A percentile compares a stretch with the other conserved stretches of the same genome.
Evolutionary conservation across 192 early-diverging fungal genomes (phyloP).

Genomic region (Coemansia pectinata): DNA sequence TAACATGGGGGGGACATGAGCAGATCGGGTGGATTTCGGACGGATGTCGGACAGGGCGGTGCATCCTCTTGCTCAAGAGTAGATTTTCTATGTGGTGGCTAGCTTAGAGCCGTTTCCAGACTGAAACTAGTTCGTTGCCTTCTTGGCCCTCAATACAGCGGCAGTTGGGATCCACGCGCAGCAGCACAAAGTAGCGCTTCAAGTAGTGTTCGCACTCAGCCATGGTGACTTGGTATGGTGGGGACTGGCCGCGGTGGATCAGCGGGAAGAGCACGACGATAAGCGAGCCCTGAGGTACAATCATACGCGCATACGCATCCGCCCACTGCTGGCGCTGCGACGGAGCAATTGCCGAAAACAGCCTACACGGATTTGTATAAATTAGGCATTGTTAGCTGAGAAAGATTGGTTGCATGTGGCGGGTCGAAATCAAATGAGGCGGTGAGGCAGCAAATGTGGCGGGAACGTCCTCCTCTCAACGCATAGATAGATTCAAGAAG

Average conservation of each 20-base stretch:
- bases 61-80: not conserved
- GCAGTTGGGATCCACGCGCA: conserved; percentile 49
- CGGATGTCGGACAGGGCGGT: not conserved
- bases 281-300: conserved; percentile 45
- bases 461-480: not conserved
- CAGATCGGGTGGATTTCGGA: not conserved
- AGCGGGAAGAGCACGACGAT: conserved; percentile 48
- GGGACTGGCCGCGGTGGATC: conserved; percentile 32
- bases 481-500: not conserved
- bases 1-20: not conserved
- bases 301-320: conserved; percentile 39
- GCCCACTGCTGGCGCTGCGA: conserved; percentile 49
- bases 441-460: not conserved
- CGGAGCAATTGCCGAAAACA: conserved; percentile 46
- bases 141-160: conserved; percentile 43
- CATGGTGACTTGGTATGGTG: conserved; percentile 45
- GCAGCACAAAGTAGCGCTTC: conserved; percentile 50
- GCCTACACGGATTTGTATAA: conserved; percentile 18
- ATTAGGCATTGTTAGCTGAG: not conserved
- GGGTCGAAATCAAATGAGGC: not conserved
- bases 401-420: not conserved
- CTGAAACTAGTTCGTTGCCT: conserved; percentile 48
- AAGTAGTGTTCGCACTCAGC: conserved; percentile 40
- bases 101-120: conserved; percentile 37
- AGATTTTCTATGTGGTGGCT: not conserved